Percentiles rank a stretch among this genome's conserved stretches.
These are phyloP conservation scores for Dipteronia sinensis DNA, from an alignment of 345 rosid species.

Conservation along the genomic window DNA sequence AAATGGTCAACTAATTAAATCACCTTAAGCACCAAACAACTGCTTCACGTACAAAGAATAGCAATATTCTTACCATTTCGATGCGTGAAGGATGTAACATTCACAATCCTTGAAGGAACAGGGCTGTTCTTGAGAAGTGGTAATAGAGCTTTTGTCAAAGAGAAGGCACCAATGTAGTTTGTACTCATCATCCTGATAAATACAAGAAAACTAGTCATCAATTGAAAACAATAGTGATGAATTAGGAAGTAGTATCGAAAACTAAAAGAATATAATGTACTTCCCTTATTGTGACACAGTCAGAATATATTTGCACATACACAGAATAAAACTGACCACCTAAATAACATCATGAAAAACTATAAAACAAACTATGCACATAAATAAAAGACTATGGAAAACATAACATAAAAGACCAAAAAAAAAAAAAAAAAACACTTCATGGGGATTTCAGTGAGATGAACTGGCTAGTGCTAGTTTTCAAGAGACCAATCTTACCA, in stretches of 20 bases:
- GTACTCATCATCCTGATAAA: slow-evolving; percentile 82
- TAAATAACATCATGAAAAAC: background rate
- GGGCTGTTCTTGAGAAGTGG: slow-evolving; percentile 82
- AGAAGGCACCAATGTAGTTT: slow-evolving; percentile 78
- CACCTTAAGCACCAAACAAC: slow-evolving; percentile 4
- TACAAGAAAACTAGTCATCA: background rate
- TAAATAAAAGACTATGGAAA: background rate
- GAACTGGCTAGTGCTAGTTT: background rate
- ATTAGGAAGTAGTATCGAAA: background rate
- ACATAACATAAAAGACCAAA: background rate
- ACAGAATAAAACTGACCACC: background rate
- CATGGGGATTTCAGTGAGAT: background rate
- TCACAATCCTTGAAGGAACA: slow-evolving; percentile 80
- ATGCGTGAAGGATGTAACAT: slow-evolving; percentile 93
- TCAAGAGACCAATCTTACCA: background rate
- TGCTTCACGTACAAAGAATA: background rate
- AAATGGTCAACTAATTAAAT: slow-evolving; percentile 1
- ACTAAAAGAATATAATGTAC: background rate
- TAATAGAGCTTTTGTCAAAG: slow-evolving; percentile 64
- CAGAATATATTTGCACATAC: background rate
- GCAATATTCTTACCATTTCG: slow-evolving; percentile 49
- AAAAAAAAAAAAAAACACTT: background rate
- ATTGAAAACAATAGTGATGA: background rate
- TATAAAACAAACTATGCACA: background rate
- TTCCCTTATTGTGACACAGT: background rate